Conservation (phyloP, 2,329 filamentous ascomycete species). For the Cladophialophora carrionii region DNA sequence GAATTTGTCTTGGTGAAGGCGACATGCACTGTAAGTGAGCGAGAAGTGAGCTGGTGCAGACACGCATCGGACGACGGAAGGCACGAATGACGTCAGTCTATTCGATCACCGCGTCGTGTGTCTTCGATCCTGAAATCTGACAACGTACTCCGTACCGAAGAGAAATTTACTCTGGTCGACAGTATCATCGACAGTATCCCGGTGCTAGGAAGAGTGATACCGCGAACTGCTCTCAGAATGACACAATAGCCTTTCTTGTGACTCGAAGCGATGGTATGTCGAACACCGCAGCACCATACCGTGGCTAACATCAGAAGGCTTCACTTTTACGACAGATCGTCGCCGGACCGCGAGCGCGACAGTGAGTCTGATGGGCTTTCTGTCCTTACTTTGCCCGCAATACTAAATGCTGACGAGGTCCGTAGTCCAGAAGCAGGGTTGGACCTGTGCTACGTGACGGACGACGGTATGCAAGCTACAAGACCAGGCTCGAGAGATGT, state of each 20-base stretch:
- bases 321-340: conserved; percentile 88
- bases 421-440: conserved; percentile 74
- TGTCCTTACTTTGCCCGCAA: neutral
- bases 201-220: neutral
- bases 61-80: too few species aligned
- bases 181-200: neutral
- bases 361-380: conserved; percentile 46
- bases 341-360: conserved; percentile 78
- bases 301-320: conserved; percentile 51
- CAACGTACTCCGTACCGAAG: neutral
- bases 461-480: conserved; percentile 57
- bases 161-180: neutral
- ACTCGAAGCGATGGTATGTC: conserved; percentile 1
- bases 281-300: neutral
- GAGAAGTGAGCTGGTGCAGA: neutral
- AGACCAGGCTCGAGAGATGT: neutral
- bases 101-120: neutral
- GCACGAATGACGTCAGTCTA: neutral
- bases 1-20: neutral
- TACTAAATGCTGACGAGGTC: neutral
- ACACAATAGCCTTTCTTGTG: neutral
- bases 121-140: neutral
- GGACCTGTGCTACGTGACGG: conserved; percentile 93
- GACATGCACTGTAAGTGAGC: neutral
- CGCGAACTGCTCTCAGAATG: neutral